Conservation (phyloP, 192 early-diverging fungal genomes). For the Backusella circina region DNA sequence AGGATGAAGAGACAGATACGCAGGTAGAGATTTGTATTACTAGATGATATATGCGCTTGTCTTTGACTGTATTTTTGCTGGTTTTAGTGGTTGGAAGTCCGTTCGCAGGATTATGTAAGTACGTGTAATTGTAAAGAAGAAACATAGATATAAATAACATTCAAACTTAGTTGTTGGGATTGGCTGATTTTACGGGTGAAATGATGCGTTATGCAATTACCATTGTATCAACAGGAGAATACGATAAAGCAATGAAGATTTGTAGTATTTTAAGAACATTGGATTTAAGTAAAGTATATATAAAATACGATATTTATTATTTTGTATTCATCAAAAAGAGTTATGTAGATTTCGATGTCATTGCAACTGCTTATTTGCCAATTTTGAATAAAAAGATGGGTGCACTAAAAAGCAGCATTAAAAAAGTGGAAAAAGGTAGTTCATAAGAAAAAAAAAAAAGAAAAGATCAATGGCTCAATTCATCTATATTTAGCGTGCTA, state of each 20-base stretch:
- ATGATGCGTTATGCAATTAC: slow-evolving; percentile 58
- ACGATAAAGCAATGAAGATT: slow-evolving; percentile 27
- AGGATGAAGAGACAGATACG: background rate
- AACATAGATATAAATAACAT: background rate
- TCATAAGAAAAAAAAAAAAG: background rate
- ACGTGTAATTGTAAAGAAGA: background rate
- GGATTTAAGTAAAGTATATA: slow-evolving; percentile 23
- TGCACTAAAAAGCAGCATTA: slow-evolving; percentile 8
- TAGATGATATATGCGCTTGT: background rate
- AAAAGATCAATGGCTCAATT: too few species aligned
- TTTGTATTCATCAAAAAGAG: background rate
- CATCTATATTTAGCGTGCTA: slow-evolving; percentile 2
- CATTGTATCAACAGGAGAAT: slow-evolving; percentile 34
- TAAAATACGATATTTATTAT: background rate
- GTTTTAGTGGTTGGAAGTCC: slow-evolving; percentile 2
- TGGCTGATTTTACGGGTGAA: slow-evolving; percentile 62
- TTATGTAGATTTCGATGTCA: background rate
- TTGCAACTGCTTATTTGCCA: slow-evolving; percentile 2
- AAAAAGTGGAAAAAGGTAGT: slow-evolving; percentile 9
- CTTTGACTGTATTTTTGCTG: background rate
- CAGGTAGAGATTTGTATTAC: background rate
- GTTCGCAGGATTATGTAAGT: slow-evolving; percentile 1
- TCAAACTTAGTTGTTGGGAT: slow-evolving; percentile 18
- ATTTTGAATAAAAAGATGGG: slow-evolving; percentile 7
- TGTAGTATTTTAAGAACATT: slow-evolving; percentile 31